Base-by-base conservation (phyloP, 176 grass and related monocot species). In the Oryza punctata region DNA sequence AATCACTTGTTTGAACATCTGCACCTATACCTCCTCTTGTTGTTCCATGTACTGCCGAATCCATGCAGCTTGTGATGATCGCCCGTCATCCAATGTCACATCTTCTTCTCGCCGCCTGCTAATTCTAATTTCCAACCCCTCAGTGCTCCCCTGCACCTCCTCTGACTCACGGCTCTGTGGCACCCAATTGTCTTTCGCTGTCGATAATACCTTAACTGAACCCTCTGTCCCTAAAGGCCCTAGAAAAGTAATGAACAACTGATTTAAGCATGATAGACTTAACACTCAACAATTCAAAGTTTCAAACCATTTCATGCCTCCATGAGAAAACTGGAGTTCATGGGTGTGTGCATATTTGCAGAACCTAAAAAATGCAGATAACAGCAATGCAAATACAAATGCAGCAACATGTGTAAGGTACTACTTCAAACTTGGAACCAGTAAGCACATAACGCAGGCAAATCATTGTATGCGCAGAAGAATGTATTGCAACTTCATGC, bases 21-120 rank as follows among this genome's bases (percentile, higher is more conserved):
- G 52, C 67, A 78, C 82, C n/a, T 73, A 75, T 87, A 91, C 93
- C 81, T 98, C 92, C 72, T 98, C 89, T 90, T 98, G 87, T 16
- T 89, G 89, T 80, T 98, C 96, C 96, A 98, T 91, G 80, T 98
- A 98, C 50, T 95, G 96, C 49, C 77, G 91, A 77, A 98, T 98
- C 96, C 96, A 98, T 49, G 91, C 91, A 61, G 91, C 91, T 46
- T 95, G 92, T 7, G 87, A 94, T 24, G 72, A 91, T 41, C 76
- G 87, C 65, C 92, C 93, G 30, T 88, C 75, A 82, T 98, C 96
- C 76, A 98, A 79, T 75, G 87, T 91, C 43, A 91, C 85, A 63
- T 91, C 77, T 80, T 89, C 84, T 73, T 94, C 80, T 73, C 40
- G 57, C 77, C 71, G 82, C 32, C 77, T 73, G 68, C 78, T 83